Percentiles rank a stretch among this genome's conserved stretches.
Conservation (phyloP, 495 filamentous ascomycete species). For the Chaetomium fimeti region DNA sequence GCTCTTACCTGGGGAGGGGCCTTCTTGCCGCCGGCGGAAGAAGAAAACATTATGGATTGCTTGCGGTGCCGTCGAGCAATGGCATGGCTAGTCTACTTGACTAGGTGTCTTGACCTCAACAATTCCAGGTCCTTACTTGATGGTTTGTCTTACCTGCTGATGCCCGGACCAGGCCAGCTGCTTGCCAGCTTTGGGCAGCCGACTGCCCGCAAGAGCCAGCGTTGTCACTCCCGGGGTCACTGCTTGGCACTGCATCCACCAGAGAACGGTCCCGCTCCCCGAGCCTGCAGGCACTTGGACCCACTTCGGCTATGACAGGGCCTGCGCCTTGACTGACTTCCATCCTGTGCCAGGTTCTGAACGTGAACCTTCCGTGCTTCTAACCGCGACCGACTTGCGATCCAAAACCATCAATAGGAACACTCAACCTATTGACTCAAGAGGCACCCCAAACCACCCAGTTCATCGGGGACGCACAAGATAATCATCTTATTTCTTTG, state of each 20-base stretch:
- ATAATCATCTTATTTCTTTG: background rate
- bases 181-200: slow-evolving; percentile 22
- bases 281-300: slow-evolving; percentile 1
- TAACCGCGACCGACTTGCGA: background rate
- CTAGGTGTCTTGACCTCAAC: background rate
- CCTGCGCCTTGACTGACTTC: background rate
- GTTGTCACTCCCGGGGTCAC: background rate
- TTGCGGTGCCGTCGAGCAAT: slow-evolving; percentile 23
- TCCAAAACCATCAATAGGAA: slow-evolving; percentile 5
- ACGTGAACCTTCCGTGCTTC: background rate
- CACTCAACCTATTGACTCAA: background rate
- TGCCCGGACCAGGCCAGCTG: slow-evolving; percentile 14
- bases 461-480: background rate
- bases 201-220: background rate
- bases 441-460: background rate
- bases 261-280: slow-evolving; percentile 10
- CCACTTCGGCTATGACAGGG: slow-evolving; percentile 15
- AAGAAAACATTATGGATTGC: slow-evolving; percentile 53
- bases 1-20: slow-evolving; percentile 66
- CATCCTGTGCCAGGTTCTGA: slow-evolving; percentile 12
- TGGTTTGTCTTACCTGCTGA: slow-evolving; percentile 18
- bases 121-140: background rate
- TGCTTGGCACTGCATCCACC: background rate
- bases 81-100: slow-evolving; percentile 24
- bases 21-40: slow-evolving; percentile 63